Evolutionary conservation across 371 early-diverging fungal species (phyloP), one percentile per base, ranked within the genome.

Genomic region (Syncephalis fuscata): DNA sequence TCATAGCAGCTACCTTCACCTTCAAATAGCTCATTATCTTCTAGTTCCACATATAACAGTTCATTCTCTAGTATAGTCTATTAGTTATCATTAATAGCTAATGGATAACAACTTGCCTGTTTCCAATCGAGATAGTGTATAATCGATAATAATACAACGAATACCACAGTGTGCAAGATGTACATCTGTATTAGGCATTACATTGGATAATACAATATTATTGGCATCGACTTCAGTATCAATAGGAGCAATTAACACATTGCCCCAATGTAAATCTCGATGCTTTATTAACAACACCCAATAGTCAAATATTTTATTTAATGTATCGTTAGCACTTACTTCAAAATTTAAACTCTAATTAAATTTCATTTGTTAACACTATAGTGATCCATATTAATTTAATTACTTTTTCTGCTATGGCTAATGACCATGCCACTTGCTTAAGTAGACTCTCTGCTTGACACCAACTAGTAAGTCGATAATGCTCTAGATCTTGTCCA

Each of bases 251-350:
- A 51, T 46, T 7, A 46, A 40, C n/a, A 51, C 39, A 16, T 51
- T 51, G 17, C 51, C 51, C 51, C 45, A 51, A 39, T 51, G 51
- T 10, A 51, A 22, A 21, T 51, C 51, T 16, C 51, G 36, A 20
- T 51, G 51, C 51, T 51, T 7, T 8, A 46, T 27, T 22, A 45
- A 22, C 14, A 23, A 45, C 14, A 7, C 24, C 7, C 21, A 45
- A 22, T 23, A 45, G 22, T 14, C 3, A 45, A n/a, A 46, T 7
- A 20, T 15, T 16, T n/a, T 40, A 38, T 37, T 21, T n/a, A 27
- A 36, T 22, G 23, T 11, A 24, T 5, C 23, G 32, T 26, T 25
- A 15, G 8, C 36, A 5, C 38, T 26, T 46, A 51, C 51, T 44
- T 51, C 51, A 21, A 51, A 51, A 38, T 26, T 44, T 20, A 51